Base-by-base conservation (phyloP, 805 yeast species). In the Starmerella bacillaris region DNA sequence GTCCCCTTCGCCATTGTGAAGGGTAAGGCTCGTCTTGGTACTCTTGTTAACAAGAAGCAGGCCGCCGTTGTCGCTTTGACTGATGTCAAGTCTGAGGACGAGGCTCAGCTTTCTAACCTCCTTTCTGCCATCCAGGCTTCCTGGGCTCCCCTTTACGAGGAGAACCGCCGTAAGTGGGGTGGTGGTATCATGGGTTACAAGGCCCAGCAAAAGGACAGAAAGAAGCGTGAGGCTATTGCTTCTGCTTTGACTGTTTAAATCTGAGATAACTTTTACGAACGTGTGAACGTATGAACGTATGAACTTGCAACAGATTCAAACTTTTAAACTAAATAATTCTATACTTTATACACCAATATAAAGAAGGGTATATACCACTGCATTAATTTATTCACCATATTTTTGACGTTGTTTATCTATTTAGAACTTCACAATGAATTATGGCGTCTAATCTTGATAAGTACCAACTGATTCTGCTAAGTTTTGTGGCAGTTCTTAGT, bases 21-120 rank as follows among this genome's bases (percentile, higher is more conserved):
- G 76, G 94, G 94, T 65, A 83, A 83, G 78, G 94, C 94, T 51
- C 80, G 96, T 73, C 76, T 86, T 58, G 96, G 96, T 53, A 78
- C 95, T 57, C 67, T 86, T 56, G 94, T 83, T 47, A 94, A 86
- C 83, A 73, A 84, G 73, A 86, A 86, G 77, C 83, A 86, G 58
- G 75, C 96, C 49, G 74, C 96, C 44, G 95, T 82, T 51, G 94
- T 92, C 57, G 96, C 96, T 57, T 66, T 89, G 63, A 82, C 93
- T 51, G 98, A 86, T 64, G 94, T 89, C 56, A 70, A 68, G 58
- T 65, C 92, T 46, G 95, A 80, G 64, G 96, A 86, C 65, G 89
- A 82, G 69, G 73, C 94, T 59, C 83, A 79, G 58, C 74, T 86
- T 56, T 84, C 95, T 51, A 78, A 80, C 63, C 73, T 86, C 58